These are phyloP conservation scores for Rhizopus microsporus DNA, from an alignment of 371 early-diverging fungal species.

Conservation along the genomic window DNA sequence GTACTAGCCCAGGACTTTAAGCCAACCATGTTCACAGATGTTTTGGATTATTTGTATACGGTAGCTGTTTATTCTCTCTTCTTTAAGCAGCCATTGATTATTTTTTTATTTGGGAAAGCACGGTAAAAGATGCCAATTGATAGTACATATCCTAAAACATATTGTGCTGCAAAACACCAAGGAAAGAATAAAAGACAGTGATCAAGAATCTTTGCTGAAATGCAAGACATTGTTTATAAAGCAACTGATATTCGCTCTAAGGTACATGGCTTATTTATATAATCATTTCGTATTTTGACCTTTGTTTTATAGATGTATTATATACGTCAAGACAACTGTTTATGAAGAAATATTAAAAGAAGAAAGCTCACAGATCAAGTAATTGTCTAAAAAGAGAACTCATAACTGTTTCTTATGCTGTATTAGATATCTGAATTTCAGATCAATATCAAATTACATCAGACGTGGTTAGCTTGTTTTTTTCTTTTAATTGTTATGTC, in stretches of 20 bases:
- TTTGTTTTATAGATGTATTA: constrained; percentile 6
- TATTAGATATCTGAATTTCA: constrained; percentile 11
- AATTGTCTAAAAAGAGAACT: background rate
- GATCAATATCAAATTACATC: constrained; percentile 10
- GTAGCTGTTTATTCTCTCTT: background rate
- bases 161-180: background rate
- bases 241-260: background rate
- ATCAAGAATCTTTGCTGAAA: background rate
- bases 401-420: background rate
- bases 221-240: background rate
- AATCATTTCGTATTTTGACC: background rate
- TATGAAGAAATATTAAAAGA: constrained; percentile 13
- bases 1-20: background rate
- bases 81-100: background rate
- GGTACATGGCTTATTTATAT: background rate
- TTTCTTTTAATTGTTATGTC: no score
- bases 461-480: constrained; percentile 1
- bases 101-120: background rate
- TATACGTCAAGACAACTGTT: constrained; percentile 16
- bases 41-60: background rate
- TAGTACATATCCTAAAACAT: background rate
- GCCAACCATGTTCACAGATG: background rate
- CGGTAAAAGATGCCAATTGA: background rate
- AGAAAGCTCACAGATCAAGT: constrained; percentile 7
- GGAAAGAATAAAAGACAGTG: background rate